These are phyloP conservation scores for Rostrohypoxylon terebratum DNA, from an alignment of 495 filamentous ascomycete genomes.

Conservation along the genomic window DNA sequence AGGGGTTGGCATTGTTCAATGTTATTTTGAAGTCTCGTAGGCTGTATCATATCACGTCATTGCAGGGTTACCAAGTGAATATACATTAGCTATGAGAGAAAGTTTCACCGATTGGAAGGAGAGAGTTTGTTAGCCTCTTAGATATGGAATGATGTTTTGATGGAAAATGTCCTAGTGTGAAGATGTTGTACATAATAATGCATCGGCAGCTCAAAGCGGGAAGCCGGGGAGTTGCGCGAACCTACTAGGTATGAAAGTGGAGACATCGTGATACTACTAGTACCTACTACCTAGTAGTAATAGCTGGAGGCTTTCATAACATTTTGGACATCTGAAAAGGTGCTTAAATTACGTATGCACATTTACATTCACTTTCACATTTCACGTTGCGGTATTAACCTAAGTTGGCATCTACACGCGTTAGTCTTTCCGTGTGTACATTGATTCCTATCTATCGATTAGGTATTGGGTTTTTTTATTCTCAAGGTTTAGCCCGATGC, in stretches of 20 bases:
- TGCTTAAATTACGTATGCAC: conserved; percentile 18
- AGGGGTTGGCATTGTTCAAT: conserved; percentile 37
- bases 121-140: background rate
- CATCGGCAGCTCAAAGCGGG: conserved; percentile 29
- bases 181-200: conserved; percentile 6
- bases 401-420: background rate
- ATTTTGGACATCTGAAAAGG: background rate
- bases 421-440: background rate
- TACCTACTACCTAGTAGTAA: too few species aligned
- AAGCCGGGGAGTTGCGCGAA: conserved; percentile 6
- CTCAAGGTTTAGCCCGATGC: background rate
- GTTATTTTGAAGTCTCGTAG: background rate
- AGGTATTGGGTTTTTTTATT: background rate
- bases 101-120: background rate
- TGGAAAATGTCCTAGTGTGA: background rate
- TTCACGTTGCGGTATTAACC: background rate
- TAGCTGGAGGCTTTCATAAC: background rate
- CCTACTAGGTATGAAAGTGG: conserved; percentile 16
- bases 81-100: background rate
- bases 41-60: background rate
- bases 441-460: background rate
- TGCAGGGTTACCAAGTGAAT: background rate
- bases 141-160: background rate
- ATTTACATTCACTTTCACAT: conserved; percentile 13
- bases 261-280: background rate